A percentile compares a stretch with the other conserved stretches of the same genome.
Conservation (phyloP, 176 grass and related monocot species). For the Alloteropsis semialata region DNA sequence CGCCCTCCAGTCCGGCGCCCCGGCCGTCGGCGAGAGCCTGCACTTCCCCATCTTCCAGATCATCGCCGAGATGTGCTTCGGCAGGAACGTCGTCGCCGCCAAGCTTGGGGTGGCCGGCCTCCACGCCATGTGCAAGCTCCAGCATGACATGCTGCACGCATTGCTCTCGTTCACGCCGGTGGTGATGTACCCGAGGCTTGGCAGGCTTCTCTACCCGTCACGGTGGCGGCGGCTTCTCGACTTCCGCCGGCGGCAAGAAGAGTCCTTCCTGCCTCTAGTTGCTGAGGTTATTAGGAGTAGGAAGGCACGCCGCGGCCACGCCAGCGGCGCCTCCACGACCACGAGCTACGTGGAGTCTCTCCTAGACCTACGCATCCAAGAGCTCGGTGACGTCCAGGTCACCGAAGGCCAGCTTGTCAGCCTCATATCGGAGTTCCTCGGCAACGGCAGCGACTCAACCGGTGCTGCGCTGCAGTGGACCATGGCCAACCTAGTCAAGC, state of each 20-base stretch:
- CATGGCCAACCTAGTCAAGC: conserved; percentile 34
- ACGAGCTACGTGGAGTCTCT: background rate
- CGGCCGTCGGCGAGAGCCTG: background rate
- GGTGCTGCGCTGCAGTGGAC: background rate
- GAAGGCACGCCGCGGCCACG: no score
- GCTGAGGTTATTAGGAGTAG: no score
- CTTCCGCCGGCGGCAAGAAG: background rate
- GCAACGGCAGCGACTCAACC: background rate
- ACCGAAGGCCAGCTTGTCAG: background rate
- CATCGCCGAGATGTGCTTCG: conserved; percentile 11
- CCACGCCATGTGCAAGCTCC: background rate
- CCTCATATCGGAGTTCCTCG: background rate
- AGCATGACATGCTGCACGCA: background rate
- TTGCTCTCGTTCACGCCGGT: background rate
- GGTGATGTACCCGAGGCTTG: background rate
- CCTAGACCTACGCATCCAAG: background rate
- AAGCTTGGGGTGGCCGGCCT: background rate
- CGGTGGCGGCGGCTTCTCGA: background rate
- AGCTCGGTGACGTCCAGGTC: background rate
- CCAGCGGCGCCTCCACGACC: no score
- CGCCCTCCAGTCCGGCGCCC: background rate
- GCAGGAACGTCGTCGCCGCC: background rate
- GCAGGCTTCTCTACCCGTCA: background rate
- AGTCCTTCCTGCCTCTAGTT: no score
- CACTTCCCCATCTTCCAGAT: background rate